Conservation (phyloP, 1,284 basidiomycete genomes). For the Ustilago hordei region DNA sequence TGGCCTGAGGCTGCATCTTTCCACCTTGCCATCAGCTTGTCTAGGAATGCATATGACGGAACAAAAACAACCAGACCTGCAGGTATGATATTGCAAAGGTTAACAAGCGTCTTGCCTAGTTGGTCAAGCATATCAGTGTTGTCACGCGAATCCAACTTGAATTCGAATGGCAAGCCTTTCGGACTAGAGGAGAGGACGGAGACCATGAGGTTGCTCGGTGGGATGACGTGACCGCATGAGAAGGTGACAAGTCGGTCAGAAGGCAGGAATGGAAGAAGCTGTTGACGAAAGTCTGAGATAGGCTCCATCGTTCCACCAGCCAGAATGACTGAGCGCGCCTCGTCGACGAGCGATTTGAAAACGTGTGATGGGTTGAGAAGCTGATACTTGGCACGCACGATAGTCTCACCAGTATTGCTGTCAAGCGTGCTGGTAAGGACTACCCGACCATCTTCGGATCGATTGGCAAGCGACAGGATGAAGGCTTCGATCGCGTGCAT, state of each 20-base stretch:
- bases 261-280: constrained; percentile 81
- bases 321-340: constrained; percentile 84
- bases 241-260: constrained; percentile 79
- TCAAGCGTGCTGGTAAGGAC: constrained; percentile 16
- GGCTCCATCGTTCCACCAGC: constrained; percentile 99
- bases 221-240: constrained; percentile 93
- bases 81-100: constrained; percentile 82
- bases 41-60: constrained; percentile 88
- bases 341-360: constrained; percentile 83
- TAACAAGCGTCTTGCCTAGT: constrained; percentile 84
- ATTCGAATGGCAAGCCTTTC: constrained; percentile 80
- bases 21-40: constrained; percentile 80
- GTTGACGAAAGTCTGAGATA: constrained; percentile 85
- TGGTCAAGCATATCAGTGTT: constrained; percentile 82
- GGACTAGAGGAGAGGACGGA: constrained; percentile 84
- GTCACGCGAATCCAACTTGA: constrained; percentile 83
- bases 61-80: constrained; percentile 93
- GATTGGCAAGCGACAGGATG: constrained; percentile 82
- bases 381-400: constrained; percentile 85
- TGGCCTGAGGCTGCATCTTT: constrained; percentile 71
- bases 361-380: constrained; percentile 91
- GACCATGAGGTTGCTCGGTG: constrained; percentile 81
- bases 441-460: constrained; percentile 78
- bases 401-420: constrained; percentile 2
- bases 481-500: constrained; percentile 87